Conservation (phyloP, 805 yeast species). For the Kodamaea kaohsiungensis region DNA sequence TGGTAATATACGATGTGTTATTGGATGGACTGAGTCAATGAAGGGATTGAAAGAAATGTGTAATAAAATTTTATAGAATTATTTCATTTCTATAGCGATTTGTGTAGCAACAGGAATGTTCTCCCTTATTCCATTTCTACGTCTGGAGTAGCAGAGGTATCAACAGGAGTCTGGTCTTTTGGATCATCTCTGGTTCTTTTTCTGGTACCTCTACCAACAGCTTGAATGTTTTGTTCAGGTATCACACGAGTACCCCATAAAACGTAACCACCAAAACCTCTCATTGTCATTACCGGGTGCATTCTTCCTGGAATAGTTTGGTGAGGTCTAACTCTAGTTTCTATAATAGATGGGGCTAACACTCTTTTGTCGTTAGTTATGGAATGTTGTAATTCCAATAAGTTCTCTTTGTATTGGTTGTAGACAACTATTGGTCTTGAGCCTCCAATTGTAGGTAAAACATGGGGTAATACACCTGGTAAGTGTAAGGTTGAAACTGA, state of each 20-base stretch:
- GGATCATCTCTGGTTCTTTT: slow-evolving; percentile 27
- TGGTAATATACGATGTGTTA: slow-evolving; percentile 56
- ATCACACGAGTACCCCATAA: slow-evolving; percentile 76
- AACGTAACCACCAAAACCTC: slow-evolving; percentile 90
- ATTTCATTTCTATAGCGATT: background rate
- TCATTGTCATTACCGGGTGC: slow-evolving; percentile 93
- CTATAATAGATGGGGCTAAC: slow-evolving; percentile 80
- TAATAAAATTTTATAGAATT: background rate
- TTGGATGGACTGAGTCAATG: slow-evolving; percentile 51
- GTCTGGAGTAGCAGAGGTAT: slow-evolving; percentile 17
- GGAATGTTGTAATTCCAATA: slow-evolving; percentile 73
- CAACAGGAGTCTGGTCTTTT: background rate
- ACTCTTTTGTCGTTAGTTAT: slow-evolving; percentile 67
- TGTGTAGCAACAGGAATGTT: background rate
- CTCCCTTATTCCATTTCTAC: too few species aligned
- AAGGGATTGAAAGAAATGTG: background rate
- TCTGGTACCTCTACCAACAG: slow-evolving; percentile 65
- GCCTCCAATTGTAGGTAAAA: slow-evolving; percentile 72
- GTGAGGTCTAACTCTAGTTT: slow-evolving; percentile 79
- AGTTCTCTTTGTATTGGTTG: slow-evolving; percentile 75
- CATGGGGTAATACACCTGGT: slow-evolving; percentile 59
- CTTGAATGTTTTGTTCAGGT: slow-evolving; percentile 63
- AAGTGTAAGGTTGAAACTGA: slow-evolving; percentile 73
- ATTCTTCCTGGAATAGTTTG: slow-evolving; percentile 93
- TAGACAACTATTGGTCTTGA: slow-evolving; percentile 86